Base-by-base conservation (phyloP, 352 stramenopile genomes). In the Labyrinthula sp. region DNA sequence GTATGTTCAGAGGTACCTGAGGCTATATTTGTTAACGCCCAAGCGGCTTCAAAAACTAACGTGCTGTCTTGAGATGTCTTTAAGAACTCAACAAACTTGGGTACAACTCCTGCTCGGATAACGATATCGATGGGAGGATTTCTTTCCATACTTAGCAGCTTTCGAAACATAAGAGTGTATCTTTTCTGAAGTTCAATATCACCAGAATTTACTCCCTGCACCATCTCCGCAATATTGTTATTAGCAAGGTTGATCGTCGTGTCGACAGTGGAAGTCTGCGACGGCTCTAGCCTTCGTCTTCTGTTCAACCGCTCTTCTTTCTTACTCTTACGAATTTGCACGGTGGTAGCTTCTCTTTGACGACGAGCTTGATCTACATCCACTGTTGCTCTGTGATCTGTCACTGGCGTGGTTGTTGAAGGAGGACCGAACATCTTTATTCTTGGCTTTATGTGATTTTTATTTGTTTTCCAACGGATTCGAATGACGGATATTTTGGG, bases 21-120 rank as follows among this genome's bases (percentile, higher is more conserved):
- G 9, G 88, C 88, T 64, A 99, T 97, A 65, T 99, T 99, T 24
- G 90, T 97, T n/a, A 99, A 65, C 23, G 87, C 84, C 90, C 90
- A 99, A 3, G 90, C 89, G 15, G 90, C 86, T 61, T 99, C 90
- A 55, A 98, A 99, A 65, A 98, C 89, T 27, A 92, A 69, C 48
- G 79, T 63, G 1, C 26, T 68, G 68, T 82, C 91, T 57, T 93
- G 81, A 43, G 94, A 78, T 29, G 78, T 71, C 59, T 91, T 69
- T 38, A 99, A 68, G 63, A 97, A 97, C 64, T 92, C 67, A 21
- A 97, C 87, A 54, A 99, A 95, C 30, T 87, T 75, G 8, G 89
- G 89, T 22, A 98, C 85, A 7, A 98, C 85, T 34, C 84, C 85
- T 1, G 78, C 78, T n/a, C 92, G 69, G 56, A 98, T 97, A 30